A percentile compares a stretch with the other conserved stretches of the same genome.
phyloP scores from a whole-genome alignment of 257 asterid species.

The Capsicum pubescens region DNA sequence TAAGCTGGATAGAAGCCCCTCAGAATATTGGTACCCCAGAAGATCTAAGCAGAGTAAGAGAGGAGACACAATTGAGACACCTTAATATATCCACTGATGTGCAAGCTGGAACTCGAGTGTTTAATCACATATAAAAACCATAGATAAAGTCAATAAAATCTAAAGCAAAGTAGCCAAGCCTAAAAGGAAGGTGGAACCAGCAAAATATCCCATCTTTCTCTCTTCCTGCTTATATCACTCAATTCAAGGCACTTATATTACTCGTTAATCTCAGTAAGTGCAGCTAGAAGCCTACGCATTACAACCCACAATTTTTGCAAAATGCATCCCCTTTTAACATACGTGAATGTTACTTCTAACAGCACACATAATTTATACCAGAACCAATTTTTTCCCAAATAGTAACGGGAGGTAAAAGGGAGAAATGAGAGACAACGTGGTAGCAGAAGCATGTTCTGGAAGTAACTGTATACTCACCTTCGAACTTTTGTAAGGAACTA shows the following conservation, averaged over 20 bases:
- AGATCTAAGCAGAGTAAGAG: neutral
- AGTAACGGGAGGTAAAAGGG: neutral
- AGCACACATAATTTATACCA: neutral
- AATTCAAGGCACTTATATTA: neutral
- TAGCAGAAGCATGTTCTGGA: constrained; percentile 11
- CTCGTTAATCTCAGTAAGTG: constrained; percentile 14
- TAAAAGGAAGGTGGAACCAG: constrained; percentile 24
- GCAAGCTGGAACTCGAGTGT: neutral
- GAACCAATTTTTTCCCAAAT: neutral
- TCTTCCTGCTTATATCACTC: constrained; percentile 9
- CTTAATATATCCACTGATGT: constrained; percentile 9
- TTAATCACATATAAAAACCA: constrained; percentile 18
- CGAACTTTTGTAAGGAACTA: constrained; percentile 68
- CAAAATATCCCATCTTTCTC: neutral
- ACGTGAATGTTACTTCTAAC: constrained; percentile 4
- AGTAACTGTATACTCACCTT: constrained; percentile 52
- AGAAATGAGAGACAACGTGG: neutral
- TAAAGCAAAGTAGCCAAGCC: constrained; percentile 18
- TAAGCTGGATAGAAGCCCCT: neutral
- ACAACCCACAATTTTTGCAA: neutral
- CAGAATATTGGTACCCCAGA: neutral
- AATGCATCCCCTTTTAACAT: neutral
- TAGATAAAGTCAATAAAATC: neutral
- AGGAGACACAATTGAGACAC: constrained; percentile 15
- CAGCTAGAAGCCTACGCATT: neutral